Evolutionary conservation across 169 alveolate species (phyloP).

Genomic region (Babesia caballi): DNA sequence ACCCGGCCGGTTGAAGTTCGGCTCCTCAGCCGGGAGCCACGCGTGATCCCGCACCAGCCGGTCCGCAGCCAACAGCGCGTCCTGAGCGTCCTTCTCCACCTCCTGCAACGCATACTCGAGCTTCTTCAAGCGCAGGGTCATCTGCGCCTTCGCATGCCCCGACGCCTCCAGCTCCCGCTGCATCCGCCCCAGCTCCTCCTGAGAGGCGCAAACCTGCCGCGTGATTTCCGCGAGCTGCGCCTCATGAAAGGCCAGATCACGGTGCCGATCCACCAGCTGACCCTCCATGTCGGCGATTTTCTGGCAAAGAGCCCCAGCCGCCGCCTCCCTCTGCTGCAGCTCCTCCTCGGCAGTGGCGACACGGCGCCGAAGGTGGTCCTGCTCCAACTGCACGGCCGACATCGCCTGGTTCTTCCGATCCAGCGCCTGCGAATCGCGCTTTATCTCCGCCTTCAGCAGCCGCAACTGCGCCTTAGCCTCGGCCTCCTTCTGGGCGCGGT

Average conservation of each 20-base stretch:
- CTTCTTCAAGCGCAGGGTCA: conserved; percentile 62
- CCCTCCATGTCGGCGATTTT: conserved; percentile 45
- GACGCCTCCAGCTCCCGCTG: conserved; percentile 68
- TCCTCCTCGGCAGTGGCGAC: conserved; percentile 62
- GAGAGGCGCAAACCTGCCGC: conserved; percentile 44
- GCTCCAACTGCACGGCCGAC: conserved; percentile 61
- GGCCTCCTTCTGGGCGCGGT: conserved; percentile 62
- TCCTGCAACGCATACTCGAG: conserved; percentile 66
- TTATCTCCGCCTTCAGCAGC: conserved; percentile 63
- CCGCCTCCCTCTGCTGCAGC: conserved; percentile 54
- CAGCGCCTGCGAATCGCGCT: conserved; percentile 39
- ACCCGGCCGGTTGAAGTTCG: conserved; percentile 66
- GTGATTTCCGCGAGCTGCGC: conserved; percentile 57
- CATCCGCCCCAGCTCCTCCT: conserved; percentile 51
- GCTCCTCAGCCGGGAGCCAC: conserved; percentile 69
- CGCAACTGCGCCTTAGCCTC: conserved; percentile 64
- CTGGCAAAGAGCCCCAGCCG: conserved; percentile 36
- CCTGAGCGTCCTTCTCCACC: conserved; percentile 52
- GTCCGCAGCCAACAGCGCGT: conserved; percentile 42
- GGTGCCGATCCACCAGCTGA: conserved; percentile 29
- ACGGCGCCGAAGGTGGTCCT: conserved; percentile 58
- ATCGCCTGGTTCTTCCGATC: conserved; percentile 60
- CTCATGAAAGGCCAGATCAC: conserved; percentile 39
- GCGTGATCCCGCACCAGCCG: conserved; percentile 58
- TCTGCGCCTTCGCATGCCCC: conserved; percentile 65